phyloP scores from a whole-genome alignment of 805 yeast genomes.

The Monosporozyma yasuniensis region DNA sequence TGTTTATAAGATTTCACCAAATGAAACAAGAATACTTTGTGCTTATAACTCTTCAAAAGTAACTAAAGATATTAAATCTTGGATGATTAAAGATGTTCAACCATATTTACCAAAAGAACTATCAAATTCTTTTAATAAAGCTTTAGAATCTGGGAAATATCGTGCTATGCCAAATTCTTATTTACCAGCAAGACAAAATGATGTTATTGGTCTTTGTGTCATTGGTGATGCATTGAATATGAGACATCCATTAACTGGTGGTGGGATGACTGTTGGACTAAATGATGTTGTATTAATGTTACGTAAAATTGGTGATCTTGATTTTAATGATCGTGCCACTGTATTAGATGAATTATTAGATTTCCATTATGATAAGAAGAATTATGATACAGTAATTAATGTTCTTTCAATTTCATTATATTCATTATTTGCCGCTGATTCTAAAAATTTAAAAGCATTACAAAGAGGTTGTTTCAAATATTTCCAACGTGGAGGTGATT shows the following conservation, averaged over 20 bases:
- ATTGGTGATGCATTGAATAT: conserved; percentile 92
- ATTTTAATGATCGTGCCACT: conserved; percentile 46
- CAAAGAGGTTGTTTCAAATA: conserved; percentile 87
- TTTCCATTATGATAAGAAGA: conserved; percentile 74
- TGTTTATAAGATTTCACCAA: conserved; percentile 75
- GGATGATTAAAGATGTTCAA: conserved; percentile 51
- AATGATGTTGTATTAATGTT: conserved; percentile 69
- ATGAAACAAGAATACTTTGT: conserved; percentile 81
- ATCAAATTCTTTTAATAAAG: conserved; percentile 58
- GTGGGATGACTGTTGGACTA: conserved; percentile 97
- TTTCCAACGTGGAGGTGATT: conserved; percentile 75
- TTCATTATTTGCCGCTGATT: conserved; percentile 82
- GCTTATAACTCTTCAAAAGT: conserved; percentile 68
- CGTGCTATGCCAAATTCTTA: conserved; percentile 92
- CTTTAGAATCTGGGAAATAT: conserved; percentile 50
- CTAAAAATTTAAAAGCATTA: conserved; percentile 50
- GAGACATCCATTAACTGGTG: conserved; percentile 98
- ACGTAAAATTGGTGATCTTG: conserved; percentile 33
- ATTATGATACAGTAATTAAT: conserved; percentile 74
- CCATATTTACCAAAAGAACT: conserved; percentile 59
- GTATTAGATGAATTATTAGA: conserved; percentile 49
- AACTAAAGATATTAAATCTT: conserved; percentile 59
- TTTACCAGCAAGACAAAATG: conserved; percentile 67
- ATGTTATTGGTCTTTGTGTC: conserved; percentile 65
- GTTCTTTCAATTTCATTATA: conserved; percentile 86